Conservation (phyloP, 257 asterid genomes). For the Solanum lycopersicoides region DNA sequence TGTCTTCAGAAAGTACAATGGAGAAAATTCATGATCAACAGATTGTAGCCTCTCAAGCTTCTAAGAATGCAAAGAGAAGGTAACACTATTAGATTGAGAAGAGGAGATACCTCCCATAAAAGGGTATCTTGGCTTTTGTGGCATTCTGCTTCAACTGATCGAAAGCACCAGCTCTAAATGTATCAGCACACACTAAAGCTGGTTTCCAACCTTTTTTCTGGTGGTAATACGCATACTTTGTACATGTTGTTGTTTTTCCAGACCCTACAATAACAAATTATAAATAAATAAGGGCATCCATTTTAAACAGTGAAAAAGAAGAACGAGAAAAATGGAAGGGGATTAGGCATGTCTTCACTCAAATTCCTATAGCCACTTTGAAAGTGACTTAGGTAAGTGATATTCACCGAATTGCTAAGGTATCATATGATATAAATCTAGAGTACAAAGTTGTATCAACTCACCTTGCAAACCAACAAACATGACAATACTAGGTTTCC, state of each 20-base stretch:
- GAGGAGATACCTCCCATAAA: constrained; percentile 63
- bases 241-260: constrained; percentile 89
- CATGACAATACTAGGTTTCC: constrained; percentile 74
- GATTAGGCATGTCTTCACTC: background rate
- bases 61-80: background rate
- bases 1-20: background rate
- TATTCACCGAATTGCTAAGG: background rate
- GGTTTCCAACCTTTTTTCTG: constrained; percentile 97
- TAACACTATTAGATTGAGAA: background rate
- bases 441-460: background rate
- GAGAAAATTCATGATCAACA: background rate
- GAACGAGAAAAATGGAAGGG: background rate
- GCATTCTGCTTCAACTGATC: constrained; percentile 97
- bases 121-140: constrained; percentile 89
- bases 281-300: background rate
- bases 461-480: constrained; percentile 98
- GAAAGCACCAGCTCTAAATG: constrained; percentile 97
- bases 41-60: background rate
- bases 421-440: background rate
- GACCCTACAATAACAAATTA: constrained; percentile 35
- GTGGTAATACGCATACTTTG: constrained; percentile 83
- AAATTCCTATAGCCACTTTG: background rate
- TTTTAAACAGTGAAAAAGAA: background rate
- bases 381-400: background rate
- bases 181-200: constrained; percentile 90